Conservation (phyloP, 352 stramenopile species). For the Globisporangium acanthophoron region DNA sequence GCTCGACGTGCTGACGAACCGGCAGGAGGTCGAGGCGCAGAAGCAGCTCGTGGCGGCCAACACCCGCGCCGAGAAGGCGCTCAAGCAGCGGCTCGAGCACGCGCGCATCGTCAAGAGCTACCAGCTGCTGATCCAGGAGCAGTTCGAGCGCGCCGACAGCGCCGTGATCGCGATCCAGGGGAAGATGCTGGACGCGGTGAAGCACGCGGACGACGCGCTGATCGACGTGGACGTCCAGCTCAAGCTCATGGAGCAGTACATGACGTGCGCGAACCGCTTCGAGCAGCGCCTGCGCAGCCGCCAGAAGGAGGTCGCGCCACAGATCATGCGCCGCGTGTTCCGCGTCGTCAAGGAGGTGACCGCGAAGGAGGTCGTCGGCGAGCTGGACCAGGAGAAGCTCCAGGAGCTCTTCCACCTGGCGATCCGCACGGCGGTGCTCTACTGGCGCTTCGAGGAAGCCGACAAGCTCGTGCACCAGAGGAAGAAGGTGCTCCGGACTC, state of each 20-base stretch:
- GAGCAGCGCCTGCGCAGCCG: slow-evolving; percentile 43
- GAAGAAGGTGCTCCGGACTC: slow-evolving; percentile 28
- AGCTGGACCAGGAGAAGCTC: slow-evolving; percentile 28
- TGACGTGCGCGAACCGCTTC: slow-evolving; percentile 58
- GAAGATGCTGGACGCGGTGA: slow-evolving; percentile 27
- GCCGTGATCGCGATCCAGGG: slow-evolving; percentile 37
- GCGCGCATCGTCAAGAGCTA: slow-evolving; percentile 35
- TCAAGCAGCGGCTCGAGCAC: slow-evolving; percentile 39
- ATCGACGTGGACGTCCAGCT: slow-evolving; percentile 45
- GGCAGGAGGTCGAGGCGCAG: slow-evolving; percentile 16
- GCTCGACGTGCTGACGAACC: slow-evolving; percentile 13
- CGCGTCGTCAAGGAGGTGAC: slow-evolving; percentile 37
- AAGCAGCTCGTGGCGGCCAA: slow-evolving; percentile 17
- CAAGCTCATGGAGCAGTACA: slow-evolving; percentile 75
- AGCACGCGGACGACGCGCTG: slow-evolving; percentile 17
- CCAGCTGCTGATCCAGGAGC: slow-evolving; percentile 42
- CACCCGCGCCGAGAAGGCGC: slow-evolving; percentile 23
- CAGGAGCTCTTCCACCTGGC: slow-evolving; percentile 49
- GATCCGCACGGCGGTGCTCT: slow-evolving; percentile 46
- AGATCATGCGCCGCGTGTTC: slow-evolving; percentile 73
- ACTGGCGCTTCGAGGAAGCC: slow-evolving; percentile 58
- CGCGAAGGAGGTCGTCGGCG: slow-evolving; percentile 10
- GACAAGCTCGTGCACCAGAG: slow-evolving; percentile 45
- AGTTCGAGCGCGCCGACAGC: slow-evolving; percentile 38
- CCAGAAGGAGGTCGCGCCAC: slow-evolving; percentile 37